Conservation (phyloP, 306 rosid species). For the Lagenaria siceraria region DNA sequence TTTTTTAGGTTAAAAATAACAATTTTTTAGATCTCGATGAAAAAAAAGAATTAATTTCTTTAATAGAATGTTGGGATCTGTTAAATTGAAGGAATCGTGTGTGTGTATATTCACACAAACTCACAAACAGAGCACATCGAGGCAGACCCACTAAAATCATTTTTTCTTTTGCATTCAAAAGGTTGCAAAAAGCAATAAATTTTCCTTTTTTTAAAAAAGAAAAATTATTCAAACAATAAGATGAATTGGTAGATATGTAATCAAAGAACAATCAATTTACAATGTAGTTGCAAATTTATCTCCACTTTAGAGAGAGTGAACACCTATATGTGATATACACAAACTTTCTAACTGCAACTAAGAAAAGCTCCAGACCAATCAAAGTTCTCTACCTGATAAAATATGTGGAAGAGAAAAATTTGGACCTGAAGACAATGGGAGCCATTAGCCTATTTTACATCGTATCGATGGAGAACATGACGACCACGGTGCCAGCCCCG, state of each 20-base stretch:
- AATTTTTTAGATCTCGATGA: no score
- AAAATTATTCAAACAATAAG: background rate
- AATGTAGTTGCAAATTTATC: background rate
- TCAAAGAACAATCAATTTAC: background rate
- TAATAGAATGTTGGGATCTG: no score
- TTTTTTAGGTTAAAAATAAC: no score
- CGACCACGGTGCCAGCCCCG: conserved; percentile 63
- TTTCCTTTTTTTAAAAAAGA: no score
- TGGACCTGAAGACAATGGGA: background rate
- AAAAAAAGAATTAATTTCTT: no score
- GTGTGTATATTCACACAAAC: background rate
- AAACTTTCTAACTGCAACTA: background rate
- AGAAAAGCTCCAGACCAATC: background rate
- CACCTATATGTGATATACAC: background rate
- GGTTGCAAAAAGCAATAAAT: background rate
- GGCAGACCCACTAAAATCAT: background rate
- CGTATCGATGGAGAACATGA: conserved; percentile 56
- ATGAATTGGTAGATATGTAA: conserved; percentile 1
- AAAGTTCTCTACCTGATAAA: background rate
- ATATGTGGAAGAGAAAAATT: background rate
- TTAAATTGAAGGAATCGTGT: background rate
- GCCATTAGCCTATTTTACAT: conserved; percentile 22
- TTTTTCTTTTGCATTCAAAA: background rate
- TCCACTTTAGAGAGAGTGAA: background rate
- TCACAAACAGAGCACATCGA: background rate